Evolutionary conservation across 768 basidiomycete genomes (phyloP).

Genomic region (Leccinum broughii): DNA sequence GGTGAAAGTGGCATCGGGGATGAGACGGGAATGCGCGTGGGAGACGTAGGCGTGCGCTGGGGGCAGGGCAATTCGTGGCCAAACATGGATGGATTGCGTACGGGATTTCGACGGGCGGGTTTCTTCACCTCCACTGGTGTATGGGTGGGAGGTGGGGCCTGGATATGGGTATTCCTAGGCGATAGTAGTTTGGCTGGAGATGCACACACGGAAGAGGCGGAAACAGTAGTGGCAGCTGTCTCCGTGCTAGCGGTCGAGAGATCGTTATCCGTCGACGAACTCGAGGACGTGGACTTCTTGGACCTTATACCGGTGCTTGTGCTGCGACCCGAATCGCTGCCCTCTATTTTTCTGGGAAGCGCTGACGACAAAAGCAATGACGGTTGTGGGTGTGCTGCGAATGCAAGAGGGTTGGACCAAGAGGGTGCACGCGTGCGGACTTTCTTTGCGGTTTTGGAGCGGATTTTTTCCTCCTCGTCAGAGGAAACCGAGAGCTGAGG

Average conservation of each 20-base stretch:
- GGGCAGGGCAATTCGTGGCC: slow-evolving; percentile 61
- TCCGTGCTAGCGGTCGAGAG: slow-evolving; percentile 34
- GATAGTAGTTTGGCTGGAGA: slow-evolving; percentile 21
- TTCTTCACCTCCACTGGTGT: slow-evolving; percentile 29
- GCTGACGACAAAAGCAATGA: slow-evolving; percentile 26
- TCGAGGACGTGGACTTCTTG: slow-evolving; percentile 29
- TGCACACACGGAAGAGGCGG: slow-evolving; percentile 17
- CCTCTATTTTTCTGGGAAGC: slow-evolving; percentile 13
- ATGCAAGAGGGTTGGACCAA: slow-evolving; percentile 31
- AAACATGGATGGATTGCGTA: slow-evolving; percentile 65
- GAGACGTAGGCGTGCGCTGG: slow-evolving; percentile 34
- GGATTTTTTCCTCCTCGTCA: slow-evolving; percentile 74
- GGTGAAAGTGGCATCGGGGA: slow-evolving; percentile 27
- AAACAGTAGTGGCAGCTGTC: slow-evolving; percentile 32
- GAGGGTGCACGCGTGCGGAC: slow-evolving; percentile 41
- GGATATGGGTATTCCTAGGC: slow-evolving; percentile 23
- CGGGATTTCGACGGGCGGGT: slow-evolving; percentile 42
- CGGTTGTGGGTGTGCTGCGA: slow-evolving; percentile 21
- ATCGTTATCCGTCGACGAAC: slow-evolving; percentile 35
- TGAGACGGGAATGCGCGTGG: slow-evolving; percentile 33
- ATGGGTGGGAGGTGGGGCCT: slow-evolving; percentile 23
- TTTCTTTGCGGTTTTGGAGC: slow-evolving; percentile 64
- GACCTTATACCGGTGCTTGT: slow-evolving; percentile 19
- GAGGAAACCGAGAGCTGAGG: slow-evolving; percentile 57
- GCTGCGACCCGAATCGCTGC: slow-evolving; percentile 21